Evolutionary conservation across 495 filamentous ascomycete genomes (phyloP).

Genomic region (Pyronema domesticum): DNA sequence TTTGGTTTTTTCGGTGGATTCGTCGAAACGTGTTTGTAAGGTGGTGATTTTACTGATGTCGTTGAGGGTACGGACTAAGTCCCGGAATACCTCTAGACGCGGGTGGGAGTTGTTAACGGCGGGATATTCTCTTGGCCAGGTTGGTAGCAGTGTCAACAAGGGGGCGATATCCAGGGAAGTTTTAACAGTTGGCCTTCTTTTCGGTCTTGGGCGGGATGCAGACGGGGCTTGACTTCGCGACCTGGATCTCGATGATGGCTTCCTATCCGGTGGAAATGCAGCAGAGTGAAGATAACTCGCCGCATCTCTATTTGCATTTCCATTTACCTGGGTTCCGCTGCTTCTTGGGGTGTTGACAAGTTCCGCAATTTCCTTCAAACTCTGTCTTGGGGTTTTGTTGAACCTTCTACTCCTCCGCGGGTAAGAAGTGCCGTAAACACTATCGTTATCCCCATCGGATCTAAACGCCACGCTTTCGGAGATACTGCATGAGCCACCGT

Average conservation of each 20-base stretch:
- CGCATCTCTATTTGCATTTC: constrained; percentile 23
- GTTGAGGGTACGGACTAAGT: constrained; percentile 53
- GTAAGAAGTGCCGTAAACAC: constrained; percentile 11
- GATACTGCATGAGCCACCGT: constrained; percentile 32
- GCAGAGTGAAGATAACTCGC: constrained; percentile 8
- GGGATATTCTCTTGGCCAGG: constrained; percentile 82
- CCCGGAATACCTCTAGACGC: constrained; percentile 59
- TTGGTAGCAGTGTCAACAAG: constrained; percentile 78
- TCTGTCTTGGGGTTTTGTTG: constrained; percentile 15
- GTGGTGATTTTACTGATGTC: constrained; percentile 55
- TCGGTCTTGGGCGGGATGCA: constrained; percentile 14
- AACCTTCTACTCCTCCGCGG: constrained; percentile 8
- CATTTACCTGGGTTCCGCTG: neutral
- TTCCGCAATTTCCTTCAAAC: constrained; percentile 22
- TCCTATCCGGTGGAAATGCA: constrained; percentile 25
- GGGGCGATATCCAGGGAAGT: constrained; percentile 63
- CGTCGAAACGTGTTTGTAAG: constrained; percentile 42
- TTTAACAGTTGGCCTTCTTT: constrained; percentile 26
- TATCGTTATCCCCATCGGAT: constrained; percentile 21
- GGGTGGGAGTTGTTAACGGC: constrained; percentile 94
- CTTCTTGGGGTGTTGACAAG: constrained; percentile 14
- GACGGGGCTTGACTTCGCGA: constrained; percentile 16
- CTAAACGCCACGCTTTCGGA: constrained; percentile 19
- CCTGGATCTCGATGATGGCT: constrained; percentile 15
- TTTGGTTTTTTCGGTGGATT: neutral